Base-by-base conservation (phyloP, 306 rosid genomes). In the Castanea sativa region DNA sequence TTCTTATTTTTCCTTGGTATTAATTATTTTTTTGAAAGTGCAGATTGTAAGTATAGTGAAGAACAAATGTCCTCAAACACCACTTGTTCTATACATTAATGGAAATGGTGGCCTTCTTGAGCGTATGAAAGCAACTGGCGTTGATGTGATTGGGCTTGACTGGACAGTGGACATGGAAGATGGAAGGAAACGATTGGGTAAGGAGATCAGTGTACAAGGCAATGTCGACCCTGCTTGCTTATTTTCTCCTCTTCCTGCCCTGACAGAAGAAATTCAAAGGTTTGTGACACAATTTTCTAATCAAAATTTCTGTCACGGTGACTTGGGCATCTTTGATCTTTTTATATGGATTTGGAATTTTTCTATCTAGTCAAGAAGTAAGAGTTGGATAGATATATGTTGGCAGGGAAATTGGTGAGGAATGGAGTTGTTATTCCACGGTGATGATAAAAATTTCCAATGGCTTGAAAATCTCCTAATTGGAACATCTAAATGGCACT, bases 161-260 rank as follows among this genome's bases (percentile, higher is more conserved):
- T 92, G 98, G 99, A 95, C 98, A 0, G 94, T 95, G 45, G 99
- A 95, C 89, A 95, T 95, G 93, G 95, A 89, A 56, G 99, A 95
- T 68, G 98, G 97, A 80, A 92, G 96, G 83, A 86, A 79, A 76
- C 88, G 97, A 85, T 78, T 92, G 81, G 98, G 98, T 57, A 82
- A 87, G 74, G 94, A 77, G 67, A 87, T 91, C 74, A 86, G 97
- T 30, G 91, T 95, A 59, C 99, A 95, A 81, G 97, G 99, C 80
- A 95, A 95, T 73, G 97, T 95, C 35, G 99, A 95, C 64, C 98
- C 99, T 57, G 98, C 99, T 68, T 87, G 43, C 89, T 80, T 95
- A 69, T 92, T 95, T 83, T 95, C 98, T 76, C 90, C 99, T 45
- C 92, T 95, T 80, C 71, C 82, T 60, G 89, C 98, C 65, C 76